Conservation (phyloP, 331 rosid genomes). For the Stylosanthes scabra region DNA sequence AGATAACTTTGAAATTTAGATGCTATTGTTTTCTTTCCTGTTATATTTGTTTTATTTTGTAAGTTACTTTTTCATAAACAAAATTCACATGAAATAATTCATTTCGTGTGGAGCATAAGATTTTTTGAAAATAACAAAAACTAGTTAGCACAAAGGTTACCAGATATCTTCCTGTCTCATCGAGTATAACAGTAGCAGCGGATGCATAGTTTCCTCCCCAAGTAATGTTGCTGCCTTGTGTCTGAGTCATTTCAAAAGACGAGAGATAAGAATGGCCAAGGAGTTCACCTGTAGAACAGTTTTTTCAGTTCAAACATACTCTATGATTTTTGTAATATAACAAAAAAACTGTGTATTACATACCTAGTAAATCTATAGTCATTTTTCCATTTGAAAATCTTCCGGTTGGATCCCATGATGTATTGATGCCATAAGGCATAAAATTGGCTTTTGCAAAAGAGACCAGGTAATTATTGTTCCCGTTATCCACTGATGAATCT, state of each 20-base stretch:
- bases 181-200: slow-evolving; percentile 41
- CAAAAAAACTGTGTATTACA: neutral
- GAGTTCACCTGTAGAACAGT: slow-evolving; percentile 40
- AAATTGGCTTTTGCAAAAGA: slow-evolving; percentile 48
- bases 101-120: neutral
- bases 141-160: slow-evolving; percentile 16
- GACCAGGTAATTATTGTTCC: slow-evolving; percentile 44
- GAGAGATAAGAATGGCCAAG: slow-evolving; percentile 45
- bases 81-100: no score
- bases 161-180: slow-evolving; percentile 41
- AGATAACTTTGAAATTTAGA: no score
- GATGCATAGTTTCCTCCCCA: slow-evolving; percentile 52
- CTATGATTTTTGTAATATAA: neutral
- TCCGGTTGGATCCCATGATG: slow-evolving; percentile 41
- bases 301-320: slow-evolving; percentile 20
- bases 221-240: neutral
- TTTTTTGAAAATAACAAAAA: neutral
- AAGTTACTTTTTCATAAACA: no score
- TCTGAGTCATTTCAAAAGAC: slow-evolving; percentile 27
- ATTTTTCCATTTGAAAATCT: slow-evolving; percentile 51
- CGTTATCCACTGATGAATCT: slow-evolving; percentile 48
- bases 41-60: no score
- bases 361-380: slow-evolving; percentile 43
- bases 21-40: no score
- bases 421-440: slow-evolving; percentile 48